Evolutionary conservation across 768 basidiomycete species (phyloP).

Genomic region (Hygrocybe coccinea): DNA sequence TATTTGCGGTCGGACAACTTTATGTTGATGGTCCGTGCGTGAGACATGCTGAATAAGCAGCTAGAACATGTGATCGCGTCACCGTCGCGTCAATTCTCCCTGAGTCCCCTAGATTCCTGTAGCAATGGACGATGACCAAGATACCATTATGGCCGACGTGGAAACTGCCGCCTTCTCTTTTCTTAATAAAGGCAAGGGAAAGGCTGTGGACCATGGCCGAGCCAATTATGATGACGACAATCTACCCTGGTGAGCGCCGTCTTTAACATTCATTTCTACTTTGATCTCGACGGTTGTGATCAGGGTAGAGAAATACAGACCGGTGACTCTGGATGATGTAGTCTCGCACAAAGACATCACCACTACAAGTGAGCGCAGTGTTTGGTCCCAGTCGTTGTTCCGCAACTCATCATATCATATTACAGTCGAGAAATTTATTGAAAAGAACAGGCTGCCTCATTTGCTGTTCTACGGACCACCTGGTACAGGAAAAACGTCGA

Average conservation of each 20-base stretch:
- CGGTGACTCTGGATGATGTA: conserved; percentile 85
- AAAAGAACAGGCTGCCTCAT: conserved; percentile 90
- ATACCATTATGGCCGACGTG: conserved; percentile 47
- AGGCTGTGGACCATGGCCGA: conserved; percentile 41
- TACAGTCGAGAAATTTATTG: conserved; percentile 93
- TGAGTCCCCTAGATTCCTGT: too few relatives aligned
- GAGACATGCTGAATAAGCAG: background rate
- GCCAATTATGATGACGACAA: conserved; percentile 52
- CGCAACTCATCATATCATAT: conserved; percentile 9
- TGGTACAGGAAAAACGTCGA: conserved; percentile 97
- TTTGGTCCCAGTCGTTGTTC: background rate
- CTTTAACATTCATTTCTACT: conserved; percentile 4
- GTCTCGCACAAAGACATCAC: conserved; percentile 97
- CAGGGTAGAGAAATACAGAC: conserved; percentile 98
- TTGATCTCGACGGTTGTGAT: background rate
- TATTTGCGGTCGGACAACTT: conserved; percentile 15
- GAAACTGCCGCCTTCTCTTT: conserved; percentile 31
- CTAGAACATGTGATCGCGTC: background rate
- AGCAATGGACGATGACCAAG: conserved; percentile 57
- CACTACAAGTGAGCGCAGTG: conserved; percentile 66
- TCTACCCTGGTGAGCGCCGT: conserved; percentile 70
- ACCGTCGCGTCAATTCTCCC: background rate
- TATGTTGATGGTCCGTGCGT: conserved; percentile 43
- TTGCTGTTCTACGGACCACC: conserved; percentile 97
- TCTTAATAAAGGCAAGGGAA: conserved; percentile 68